Conservation (phyloP, 2,329 filamentous ascomycete genomes). For the Aspergillus persii region DNA sequence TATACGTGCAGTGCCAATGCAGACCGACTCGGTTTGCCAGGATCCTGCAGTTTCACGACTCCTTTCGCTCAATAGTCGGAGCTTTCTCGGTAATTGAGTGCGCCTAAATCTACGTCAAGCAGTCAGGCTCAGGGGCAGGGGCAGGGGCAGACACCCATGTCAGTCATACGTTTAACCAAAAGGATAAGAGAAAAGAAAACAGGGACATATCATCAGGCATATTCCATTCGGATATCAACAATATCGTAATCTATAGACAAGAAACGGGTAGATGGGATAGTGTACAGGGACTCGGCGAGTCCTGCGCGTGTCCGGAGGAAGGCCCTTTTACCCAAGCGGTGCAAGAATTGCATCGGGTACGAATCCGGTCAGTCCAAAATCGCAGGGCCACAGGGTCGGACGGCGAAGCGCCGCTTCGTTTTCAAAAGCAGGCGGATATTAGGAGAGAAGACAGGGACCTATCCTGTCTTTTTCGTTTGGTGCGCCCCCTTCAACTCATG, state of each 20-base stretch:
- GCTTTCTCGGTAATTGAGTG: background rate
- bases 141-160: no score
- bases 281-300: slow-evolving; percentile 5
- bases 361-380: background rate
- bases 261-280: slow-evolving; percentile 2
- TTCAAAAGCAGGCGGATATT: background rate
- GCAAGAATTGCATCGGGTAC: background rate
- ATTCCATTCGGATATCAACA: slow-evolving; percentile 7
- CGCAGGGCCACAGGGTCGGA: background rate
- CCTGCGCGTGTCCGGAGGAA: slow-evolving; percentile 1
- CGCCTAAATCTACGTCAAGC: background rate
- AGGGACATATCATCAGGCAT: slow-evolving; percentile 1
- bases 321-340: background rate
- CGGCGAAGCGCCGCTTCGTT: background rate
- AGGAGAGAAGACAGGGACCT: background rate
- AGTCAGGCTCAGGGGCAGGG: no score
- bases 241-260: slow-evolving; percentile 7
- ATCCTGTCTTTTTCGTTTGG: background rate
- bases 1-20: background rate
- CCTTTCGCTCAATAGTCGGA: background rate
- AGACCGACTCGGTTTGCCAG: background rate
- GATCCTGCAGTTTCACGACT: background rate
- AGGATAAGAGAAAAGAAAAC: background rate
- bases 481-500: background rate
- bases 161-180: background rate